Evolutionary conservation across 2,329 filamentous ascomycete genomes (phyloP), one percentile per base, ranked within the genome.

Genomic region (Fusarium citri): DNA sequence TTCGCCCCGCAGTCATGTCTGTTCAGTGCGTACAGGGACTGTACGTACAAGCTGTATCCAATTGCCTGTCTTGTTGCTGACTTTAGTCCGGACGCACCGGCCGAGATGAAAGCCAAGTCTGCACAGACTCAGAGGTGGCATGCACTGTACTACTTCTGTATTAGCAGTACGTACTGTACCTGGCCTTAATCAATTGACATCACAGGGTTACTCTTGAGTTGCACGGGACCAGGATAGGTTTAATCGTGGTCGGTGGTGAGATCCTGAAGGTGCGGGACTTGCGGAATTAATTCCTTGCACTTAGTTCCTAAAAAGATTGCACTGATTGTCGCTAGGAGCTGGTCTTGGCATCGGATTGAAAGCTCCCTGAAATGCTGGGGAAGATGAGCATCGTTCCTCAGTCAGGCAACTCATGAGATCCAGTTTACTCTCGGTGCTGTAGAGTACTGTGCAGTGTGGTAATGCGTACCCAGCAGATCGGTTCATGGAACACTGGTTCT

Each of bases 1-100:
- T 57, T 55, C 26, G 59, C 72, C 71, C 68, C 66, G 41, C 68
- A 55, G 48, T 34, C 42, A 47, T 64, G 48, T 59, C 47, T 28
- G 47, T 55, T 40, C 20, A 59, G 43, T 60, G 25, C 37, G 64
- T 55, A 58, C 53, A 45, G 55, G 47, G 53, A 55, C 53, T 47
- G 55, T 49, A 56, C 53, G 48, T 59, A 45, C 31, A 8, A 53
- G 16, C 34, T 37, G 34, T 41, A 23, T 28, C 49, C 31, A 57
- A 62, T 69, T 65, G 55, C 34, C 48, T 61, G 61, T 61, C 59
- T 45, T 55, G 56, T 60, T 42, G 51, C 58, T 55, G 65, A 58
- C 64, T 65, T 60, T 62, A 53, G 53, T 66, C 64, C 56, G 53
- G 60, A 56, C 65, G 62, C 71, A 62, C 65, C 72, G 73, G 73